These are phyloP conservation scores for Fagus crenata DNA, from an alignment of 306 rosid species.

Conservation along the genomic window DNA sequence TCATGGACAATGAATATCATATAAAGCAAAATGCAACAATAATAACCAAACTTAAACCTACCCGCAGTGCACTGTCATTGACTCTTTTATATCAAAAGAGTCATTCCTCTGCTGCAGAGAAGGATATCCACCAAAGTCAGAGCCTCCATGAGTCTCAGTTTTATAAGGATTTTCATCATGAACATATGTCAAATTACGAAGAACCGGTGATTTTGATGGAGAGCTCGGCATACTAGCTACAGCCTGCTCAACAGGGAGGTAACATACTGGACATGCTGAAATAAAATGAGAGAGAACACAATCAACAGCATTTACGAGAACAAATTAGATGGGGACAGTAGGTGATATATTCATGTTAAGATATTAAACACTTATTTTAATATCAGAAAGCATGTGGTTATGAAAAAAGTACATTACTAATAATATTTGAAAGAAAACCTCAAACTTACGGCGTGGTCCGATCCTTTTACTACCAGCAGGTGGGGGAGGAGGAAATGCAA, in stretches of 20 bases:
- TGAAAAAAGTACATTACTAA: constrained; percentile 17
- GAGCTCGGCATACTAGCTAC: constrained; percentile 81
- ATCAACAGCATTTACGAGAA: constrained; percentile 32
- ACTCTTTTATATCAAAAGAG: constrained; percentile 77
- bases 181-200: constrained; percentile 67
- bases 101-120: constrained; percentile 74
- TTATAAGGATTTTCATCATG: constrained; percentile 58
- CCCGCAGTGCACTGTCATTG: constrained; percentile 93
- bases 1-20: background rate
- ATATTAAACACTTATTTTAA: constrained; percentile 6
- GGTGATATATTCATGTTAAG: constrained; percentile 20
- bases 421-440: background rate
- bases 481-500: constrained; percentile 91
- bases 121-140: constrained; percentile 95
- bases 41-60: constrained; percentile 39
- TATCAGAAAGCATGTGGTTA: constrained; percentile 19
- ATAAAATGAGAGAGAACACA: constrained; percentile 28
- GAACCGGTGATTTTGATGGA: constrained; percentile 69
- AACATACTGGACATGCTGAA: constrained; percentile 97
- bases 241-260: constrained; percentile 80
- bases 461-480: constrained; percentile 60
- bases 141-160: constrained; percentile 69
- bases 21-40: constrained; percentile 20
- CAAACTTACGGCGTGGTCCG: constrained; percentile 92
- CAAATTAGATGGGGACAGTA: constrained; percentile 8